phyloP scores from a whole-genome alignment of 2,329 filamentous ascomycete genomes.

The Aspergillus sp. region DNA sequence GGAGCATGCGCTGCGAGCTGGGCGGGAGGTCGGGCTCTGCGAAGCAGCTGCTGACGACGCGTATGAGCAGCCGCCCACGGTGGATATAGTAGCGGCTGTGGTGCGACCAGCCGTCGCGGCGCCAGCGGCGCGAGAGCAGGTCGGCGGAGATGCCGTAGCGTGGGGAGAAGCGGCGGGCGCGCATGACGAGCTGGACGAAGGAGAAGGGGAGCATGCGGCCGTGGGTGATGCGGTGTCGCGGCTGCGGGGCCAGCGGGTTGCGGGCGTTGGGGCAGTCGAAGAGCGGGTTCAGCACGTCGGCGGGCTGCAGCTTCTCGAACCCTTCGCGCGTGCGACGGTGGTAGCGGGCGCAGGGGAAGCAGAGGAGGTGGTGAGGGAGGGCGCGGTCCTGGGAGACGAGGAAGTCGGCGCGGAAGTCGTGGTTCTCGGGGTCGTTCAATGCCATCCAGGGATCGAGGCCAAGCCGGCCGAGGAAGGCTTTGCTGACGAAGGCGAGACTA shows the following conservation, averaged over 20 bases:
- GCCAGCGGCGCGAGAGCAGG: conserved; percentile 55
- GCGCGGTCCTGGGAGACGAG: conserved; percentile 51
- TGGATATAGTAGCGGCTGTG: conserved; percentile 55
- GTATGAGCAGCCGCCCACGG: conserved; percentile 56
- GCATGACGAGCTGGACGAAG: conserved; percentile 58
- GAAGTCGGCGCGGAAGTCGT: conserved; percentile 50
- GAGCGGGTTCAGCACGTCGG: conserved; percentile 56
- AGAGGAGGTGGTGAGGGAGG: conserved; percentile 58
- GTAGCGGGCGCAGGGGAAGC: conserved; percentile 57
- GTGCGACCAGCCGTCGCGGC: conserved; percentile 56
- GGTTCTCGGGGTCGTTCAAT: conserved; percentile 46
- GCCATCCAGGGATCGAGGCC: conserved; percentile 40
- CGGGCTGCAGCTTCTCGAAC: conserved; percentile 53
- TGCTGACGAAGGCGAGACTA: conserved; percentile 50
- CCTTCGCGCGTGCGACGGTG: conserved; percentile 56
- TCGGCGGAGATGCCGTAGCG: conserved; percentile 50
- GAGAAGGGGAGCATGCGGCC: conserved; percentile 57
- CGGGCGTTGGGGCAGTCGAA: conserved; percentile 56
- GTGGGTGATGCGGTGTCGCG: conserved; percentile 55
- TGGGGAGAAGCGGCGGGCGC: conserved; percentile 49
- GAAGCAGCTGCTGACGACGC: conserved; percentile 56
- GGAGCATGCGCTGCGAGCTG: conserved; percentile 54
- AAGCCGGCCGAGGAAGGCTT: conserved; percentile 46
- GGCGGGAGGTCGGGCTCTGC: conserved; percentile 53
- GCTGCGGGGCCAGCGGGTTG: conserved; percentile 48